Conservation (phyloP, 75 land plant genomes). For the Sequoia sempervirens region DNA sequence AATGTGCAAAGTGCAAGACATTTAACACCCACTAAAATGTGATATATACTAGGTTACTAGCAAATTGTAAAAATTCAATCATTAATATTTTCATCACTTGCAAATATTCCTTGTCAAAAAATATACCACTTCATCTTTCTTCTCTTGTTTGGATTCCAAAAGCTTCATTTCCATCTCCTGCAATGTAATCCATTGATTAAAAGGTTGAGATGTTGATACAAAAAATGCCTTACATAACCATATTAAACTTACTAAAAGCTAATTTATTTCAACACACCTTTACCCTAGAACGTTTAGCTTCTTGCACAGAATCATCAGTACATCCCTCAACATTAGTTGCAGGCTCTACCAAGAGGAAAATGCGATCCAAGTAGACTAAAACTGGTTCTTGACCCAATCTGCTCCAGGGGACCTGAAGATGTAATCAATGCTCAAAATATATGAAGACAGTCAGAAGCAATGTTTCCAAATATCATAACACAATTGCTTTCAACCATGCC, state of each 20-base stretch:
- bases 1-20: neutral
- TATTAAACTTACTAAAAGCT: neutral
- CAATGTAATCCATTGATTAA: neutral
- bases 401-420: slow-evolving; percentile 92
- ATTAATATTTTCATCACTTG: neutral
- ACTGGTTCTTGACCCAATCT: slow-evolving; percentile 99
- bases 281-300: slow-evolving; percentile 62
- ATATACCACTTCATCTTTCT: slow-evolving; percentile 55
- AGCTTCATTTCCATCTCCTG: slow-evolving; percentile 75
- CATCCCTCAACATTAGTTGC: slow-evolving; percentile 72
- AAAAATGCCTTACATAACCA: neutral
- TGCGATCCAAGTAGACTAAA: slow-evolving; percentile 79
- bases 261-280: slow-evolving; percentile 32
- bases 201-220: neutral
- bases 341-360: slow-evolving; percentile 89
- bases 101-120: neutral
- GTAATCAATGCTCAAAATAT: neutral
- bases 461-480: slow-evolving; percentile 11
- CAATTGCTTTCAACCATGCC: neutral
- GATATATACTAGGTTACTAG: neutral
- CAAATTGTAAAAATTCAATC: slow-evolving; percentile 7
- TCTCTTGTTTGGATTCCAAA: slow-evolving; percentile 40
- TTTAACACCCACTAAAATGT: neutral
- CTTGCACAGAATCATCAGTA: slow-evolving; percentile 71
- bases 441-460: neutral